phyloP scores from a whole-genome alignment of 805 yeast species.

The Lipomyces japonicus region DNA sequence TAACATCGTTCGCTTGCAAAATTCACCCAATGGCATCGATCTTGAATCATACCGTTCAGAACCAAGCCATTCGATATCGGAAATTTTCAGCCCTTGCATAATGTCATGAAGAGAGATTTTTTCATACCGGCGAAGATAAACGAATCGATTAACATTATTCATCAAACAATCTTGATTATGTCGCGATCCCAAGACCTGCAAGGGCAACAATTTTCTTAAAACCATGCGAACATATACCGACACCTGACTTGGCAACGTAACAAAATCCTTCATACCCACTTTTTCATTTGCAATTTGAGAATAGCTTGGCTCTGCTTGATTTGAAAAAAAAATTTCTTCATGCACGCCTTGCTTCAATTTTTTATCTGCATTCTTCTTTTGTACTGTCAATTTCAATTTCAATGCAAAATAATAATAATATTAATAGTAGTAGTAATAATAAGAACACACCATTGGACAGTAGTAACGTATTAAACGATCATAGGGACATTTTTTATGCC shows the following conservation, averaged over 20 bases:
- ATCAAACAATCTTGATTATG: neutral
- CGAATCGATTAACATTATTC: conserved; percentile 29
- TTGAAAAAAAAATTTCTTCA: no score
- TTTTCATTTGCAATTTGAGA: neutral
- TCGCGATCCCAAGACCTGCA: conserved; percentile 8
- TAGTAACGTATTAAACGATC: conserved; percentile 9
- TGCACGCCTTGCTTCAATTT: no score
- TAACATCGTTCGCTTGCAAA: conserved; percentile 38
- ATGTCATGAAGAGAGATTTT: conserved; percentile 38
- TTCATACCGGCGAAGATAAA: conserved; percentile 43
- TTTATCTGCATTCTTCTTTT: no score
- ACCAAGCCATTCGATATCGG: conserved; percentile 56
- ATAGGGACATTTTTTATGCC: conserved; percentile 4
- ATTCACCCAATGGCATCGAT: conserved; percentile 44
- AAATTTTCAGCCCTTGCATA: conserved; percentile 40
- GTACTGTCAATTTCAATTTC: no score
- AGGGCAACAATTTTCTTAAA: conserved; percentile 11
- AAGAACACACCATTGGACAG: no score
- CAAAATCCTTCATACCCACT: neutral
- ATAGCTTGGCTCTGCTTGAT: no score
- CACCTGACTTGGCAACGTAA: neutral
- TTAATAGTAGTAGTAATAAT: no score
- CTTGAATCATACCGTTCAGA: conserved; percentile 27
- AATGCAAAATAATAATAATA: no score
- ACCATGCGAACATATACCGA: conserved; percentile 9